Base-by-base conservation (phyloP, 1,284 basidiomycete genomes). In the Rhizoctonia solani region DNA sequence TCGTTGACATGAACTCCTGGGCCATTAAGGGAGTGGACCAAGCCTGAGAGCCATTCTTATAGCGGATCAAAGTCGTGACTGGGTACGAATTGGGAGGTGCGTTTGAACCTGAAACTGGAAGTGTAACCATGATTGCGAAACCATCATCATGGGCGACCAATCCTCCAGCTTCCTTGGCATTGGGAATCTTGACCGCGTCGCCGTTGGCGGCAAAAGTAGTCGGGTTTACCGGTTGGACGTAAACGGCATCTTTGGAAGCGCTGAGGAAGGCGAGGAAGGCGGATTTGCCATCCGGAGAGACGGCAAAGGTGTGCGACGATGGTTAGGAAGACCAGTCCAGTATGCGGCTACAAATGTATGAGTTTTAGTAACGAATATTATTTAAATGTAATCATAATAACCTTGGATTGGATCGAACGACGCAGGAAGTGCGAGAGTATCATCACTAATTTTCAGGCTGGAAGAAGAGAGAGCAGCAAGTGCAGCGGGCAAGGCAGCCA, bases 401-500 rank as follows among this genome's bases (percentile, higher is more conserved):
- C 53, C 53, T 54, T 54, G 53, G n/a, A 54, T 54, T 14, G 53
- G 34, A 54, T 54, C 53, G 23, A 54, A 54, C n/a, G 53, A 54
- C 11, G 53, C 53, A 39, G 53, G 32, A 9, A 54, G 21, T 21
- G 53, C 41, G 16, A 54, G n/a, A 2, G 32, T 39, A 39, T 54
- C 53, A n/a, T 16, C 21, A 13, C n/a, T 39, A 37, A 54, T 25
- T 32, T 54, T 54, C 34, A 54, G 27, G 53, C 27, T 41, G n/a
- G 53, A 54, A 9, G 53, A 16, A n/a, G 53, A 37, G 32, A 54
- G 34, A 13, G 53, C 53, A 13, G 34, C 53, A 30, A 54, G 53
- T 19, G 53, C 34, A 2, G 53, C 53, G 34, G 53, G 53, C 8
- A 39, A 41, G 21, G 34, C 53, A 25, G 34, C n/a, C 34, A 54